Percentiles rank a stretch among this genome's conserved stretches.
Conservation (phyloP, 306 rosid species). For the Cicer chorassanicum region DNA sequence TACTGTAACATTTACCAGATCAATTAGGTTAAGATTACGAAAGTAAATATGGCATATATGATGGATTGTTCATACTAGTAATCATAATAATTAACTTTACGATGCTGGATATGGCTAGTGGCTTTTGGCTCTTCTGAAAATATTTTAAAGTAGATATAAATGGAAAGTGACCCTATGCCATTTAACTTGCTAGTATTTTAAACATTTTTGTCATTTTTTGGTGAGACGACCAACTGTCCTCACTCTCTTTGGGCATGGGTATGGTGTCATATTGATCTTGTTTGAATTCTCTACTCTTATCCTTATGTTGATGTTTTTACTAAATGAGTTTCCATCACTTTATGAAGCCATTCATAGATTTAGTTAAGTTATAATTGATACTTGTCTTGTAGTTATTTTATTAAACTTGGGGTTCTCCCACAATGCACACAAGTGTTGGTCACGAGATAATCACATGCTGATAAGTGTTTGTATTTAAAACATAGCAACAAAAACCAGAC, state of each 20-base stretch:
- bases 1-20: neutral
- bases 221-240: neutral
- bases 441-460: conserved; percentile 9
- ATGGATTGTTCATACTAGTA: conserved; percentile 18
- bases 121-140: conserved; percentile 28
- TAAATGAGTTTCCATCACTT: conserved; percentile 10
- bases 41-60: neutral
- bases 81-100: neutral
- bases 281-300: conserved; percentile 31
- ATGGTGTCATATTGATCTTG: conserved; percentile 12
- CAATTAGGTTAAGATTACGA: conserved; percentile 2
- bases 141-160: neutral
- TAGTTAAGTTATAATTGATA: conserved; percentile 28
- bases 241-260: conserved; percentile 15
- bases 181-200: conserved; percentile 1
- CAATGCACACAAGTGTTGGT: conserved; percentile 1
- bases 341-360: conserved; percentile 28
- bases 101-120: neutral
- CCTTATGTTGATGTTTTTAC: conserved; percentile 22
- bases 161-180: conserved; percentile 15
- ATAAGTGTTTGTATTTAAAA: conserved; percentile 5
- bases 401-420: neutral
- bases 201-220: too few relatives aligned
- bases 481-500: neutral
- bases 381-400: conserved; percentile 9